Percentiles rank a stretch among this genome's conserved stretches.
phyloP scores from a whole-genome alignment of 805 yeast species.

The Blastobotrys peoriensis region DNA sequence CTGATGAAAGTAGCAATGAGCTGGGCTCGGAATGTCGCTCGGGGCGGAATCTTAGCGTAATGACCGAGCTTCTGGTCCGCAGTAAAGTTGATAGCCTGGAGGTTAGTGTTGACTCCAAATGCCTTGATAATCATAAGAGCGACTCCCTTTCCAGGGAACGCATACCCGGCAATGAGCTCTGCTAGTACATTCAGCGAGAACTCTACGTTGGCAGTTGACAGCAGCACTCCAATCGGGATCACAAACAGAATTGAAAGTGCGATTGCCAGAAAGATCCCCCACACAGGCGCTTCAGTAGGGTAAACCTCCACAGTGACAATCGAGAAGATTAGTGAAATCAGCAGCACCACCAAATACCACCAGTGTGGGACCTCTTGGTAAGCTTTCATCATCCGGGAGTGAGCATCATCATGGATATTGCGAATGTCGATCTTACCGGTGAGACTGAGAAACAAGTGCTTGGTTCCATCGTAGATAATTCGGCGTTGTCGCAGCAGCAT shows the following conservation, averaged over 20 bases:
- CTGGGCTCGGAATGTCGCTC: constrained; percentile 33
- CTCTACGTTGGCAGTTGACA: constrained; percentile 52
- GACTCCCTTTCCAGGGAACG: constrained; percentile 47
- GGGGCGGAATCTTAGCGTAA: constrained; percentile 36
- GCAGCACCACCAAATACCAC: constrained; percentile 42
- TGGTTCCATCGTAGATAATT: constrained; percentile 14
- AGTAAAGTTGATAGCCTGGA: no score
- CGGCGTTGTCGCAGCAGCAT: constrained; percentile 20
- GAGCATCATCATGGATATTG: constrained; percentile 20
- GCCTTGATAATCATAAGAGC: constrained; percentile 31
- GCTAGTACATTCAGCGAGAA: constrained; percentile 56
- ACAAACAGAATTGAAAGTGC: constrained; percentile 50
- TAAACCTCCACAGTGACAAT: constrained; percentile 19
- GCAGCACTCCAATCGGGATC: constrained; percentile 55
- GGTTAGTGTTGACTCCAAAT: constrained; percentile 39
- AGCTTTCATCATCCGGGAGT: constrained; percentile 41
- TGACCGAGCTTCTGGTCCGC: no score
- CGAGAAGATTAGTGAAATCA: constrained; percentile 33
- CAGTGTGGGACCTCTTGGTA: constrained; percentile 49
- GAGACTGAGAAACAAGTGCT: constrained; percentile 6
- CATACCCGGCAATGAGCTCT: constrained; percentile 59
- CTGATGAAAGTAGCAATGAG: constrained; percentile 37
- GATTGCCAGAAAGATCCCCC: constrained; percentile 47
- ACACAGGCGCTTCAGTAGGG: constrained; percentile 30
- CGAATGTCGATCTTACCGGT: constrained; percentile 5